A percentile compares a stretch with the other conserved stretches of the same genome.
phyloP scores from a whole-genome alignment of 495 filamentous ascomycete species.

The Letharia lupina region DNA sequence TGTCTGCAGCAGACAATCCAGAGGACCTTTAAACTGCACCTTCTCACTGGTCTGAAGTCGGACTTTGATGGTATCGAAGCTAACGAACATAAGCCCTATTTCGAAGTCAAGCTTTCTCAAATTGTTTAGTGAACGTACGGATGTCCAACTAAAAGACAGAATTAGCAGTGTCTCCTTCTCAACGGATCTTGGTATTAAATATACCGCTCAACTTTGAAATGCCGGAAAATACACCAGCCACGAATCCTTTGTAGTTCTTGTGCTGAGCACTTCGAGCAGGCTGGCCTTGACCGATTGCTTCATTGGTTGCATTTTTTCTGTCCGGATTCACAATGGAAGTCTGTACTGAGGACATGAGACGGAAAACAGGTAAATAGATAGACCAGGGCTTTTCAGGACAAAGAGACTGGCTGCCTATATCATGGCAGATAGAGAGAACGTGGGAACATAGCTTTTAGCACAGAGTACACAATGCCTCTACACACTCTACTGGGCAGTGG shows the following conservation, averaged over 20 bases:
- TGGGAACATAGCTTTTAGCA: background rate
- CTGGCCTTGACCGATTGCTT: slow-evolving; percentile 20
- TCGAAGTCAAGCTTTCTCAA: slow-evolving; percentile 31
- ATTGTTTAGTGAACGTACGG: slow-evolving; percentile 39
- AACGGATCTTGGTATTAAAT: slow-evolving; percentile 21
- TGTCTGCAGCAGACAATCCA: slow-evolving; percentile 82
- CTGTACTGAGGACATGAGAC: slow-evolving; percentile 15
- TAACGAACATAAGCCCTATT: slow-evolving; percentile 33
- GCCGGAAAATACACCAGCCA: slow-evolving; percentile 87
- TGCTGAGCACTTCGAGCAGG: slow-evolving; percentile 16
- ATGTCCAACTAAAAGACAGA: slow-evolving; percentile 48
- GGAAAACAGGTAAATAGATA: background rate
- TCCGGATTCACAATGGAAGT: slow-evolving; percentile 20
- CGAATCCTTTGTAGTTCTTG: slow-evolving; percentile 78
- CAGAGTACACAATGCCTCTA: background rate
- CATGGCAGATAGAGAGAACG: background rate
- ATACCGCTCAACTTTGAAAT: slow-evolving; percentile 81
- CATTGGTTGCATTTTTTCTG: slow-evolving; percentile 18
- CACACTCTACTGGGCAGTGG: background rate
- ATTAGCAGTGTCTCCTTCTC: background rate
- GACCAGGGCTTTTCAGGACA: background rate
- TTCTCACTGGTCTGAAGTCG: slow-evolving; percentile 80
- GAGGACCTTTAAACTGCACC: slow-evolving; percentile 70
- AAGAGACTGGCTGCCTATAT: background rate
- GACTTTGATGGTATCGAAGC: slow-evolving; percentile 94